These are phyloP conservation scores for Coemansia sp. DNA, from an alignment of 192 early-diverging fungal species.

Conservation along the genomic window DNA sequence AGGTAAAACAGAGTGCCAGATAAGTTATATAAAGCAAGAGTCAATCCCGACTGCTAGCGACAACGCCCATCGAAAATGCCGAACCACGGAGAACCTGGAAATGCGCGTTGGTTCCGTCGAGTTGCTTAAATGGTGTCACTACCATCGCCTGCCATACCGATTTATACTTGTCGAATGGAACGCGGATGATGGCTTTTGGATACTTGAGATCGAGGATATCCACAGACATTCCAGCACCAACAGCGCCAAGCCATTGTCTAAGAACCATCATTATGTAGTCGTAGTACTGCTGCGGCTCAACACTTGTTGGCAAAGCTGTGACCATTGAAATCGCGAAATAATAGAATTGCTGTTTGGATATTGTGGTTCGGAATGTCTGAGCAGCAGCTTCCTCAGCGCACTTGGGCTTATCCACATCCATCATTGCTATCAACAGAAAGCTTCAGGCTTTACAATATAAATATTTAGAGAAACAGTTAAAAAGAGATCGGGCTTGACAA, in stretches of 20 bases:
- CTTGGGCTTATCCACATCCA: constrained; percentile 18
- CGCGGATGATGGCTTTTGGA: constrained; percentile 31
- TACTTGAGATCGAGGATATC: constrained; percentile 31
- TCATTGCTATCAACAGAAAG: background rate
- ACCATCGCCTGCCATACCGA: constrained; percentile 49
- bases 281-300: constrained; percentile 22
- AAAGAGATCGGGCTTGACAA: no score
- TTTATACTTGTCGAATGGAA: constrained; percentile 33
- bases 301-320: background rate
- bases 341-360: constrained; percentile 48
- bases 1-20: background rate
- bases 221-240: constrained; percentile 33
- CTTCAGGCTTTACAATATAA: background rate
- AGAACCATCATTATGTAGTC: constrained; percentile 26
- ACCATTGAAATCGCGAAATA: constrained; percentile 36
- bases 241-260: constrained; percentile 38
- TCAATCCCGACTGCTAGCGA: constrained; percentile 17
- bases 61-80: constrained; percentile 47
- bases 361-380: constrained; percentile 33
- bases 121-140: constrained; percentile 24
- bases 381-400: background rate
- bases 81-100: constrained; percentile 38
- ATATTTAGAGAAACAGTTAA: no score
- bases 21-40: background rate
- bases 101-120: constrained; percentile 15